These are phyloP conservation scores for Posidonia oceanica DNA, from an alignment of 116 monocot species.

Conservation along the genomic window DNA sequence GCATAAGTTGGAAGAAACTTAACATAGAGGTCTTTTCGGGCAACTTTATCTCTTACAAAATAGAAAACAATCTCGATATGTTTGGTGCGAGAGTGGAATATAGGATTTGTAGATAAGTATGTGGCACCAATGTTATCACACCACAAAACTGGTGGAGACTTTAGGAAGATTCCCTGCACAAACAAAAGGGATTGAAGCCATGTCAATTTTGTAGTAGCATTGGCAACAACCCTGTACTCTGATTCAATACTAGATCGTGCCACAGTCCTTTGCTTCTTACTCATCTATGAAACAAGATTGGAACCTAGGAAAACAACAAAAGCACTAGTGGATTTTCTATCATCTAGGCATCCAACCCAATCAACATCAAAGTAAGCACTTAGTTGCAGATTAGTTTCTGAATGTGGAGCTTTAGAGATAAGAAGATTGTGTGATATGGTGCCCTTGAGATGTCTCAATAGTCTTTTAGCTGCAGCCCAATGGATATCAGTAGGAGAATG, in stretches of 20 bases:
- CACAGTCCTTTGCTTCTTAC: no score
- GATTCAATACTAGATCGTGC: conserved; percentile 1
- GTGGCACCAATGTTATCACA: conserved; percentile 3
- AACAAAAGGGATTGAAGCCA: neutral
- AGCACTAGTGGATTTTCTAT: neutral
- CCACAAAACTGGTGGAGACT: neutral
- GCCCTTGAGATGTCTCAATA: neutral
- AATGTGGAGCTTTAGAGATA: neutral
- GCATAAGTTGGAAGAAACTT: no score
- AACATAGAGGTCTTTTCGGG: no score
- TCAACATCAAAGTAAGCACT: neutral
- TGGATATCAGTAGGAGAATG: neutral
- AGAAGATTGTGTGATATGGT: neutral
- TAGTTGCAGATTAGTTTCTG: no score
- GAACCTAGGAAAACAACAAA: neutral
- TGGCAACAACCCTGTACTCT: conserved; percentile 1
- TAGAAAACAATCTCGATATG: neutral
- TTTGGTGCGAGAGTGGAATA: neutral
- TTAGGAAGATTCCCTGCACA: neutral
- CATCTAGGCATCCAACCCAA: no score
- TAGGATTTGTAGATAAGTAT: neutral
- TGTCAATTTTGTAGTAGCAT: neutral
- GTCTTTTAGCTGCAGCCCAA: neutral
- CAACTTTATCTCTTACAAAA: neutral
- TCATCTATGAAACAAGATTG: neutral